Evolutionary conservation across 495 filamentous ascomycete species (phyloP).

Genomic region (Trichocladium uniseriatum): DNA sequence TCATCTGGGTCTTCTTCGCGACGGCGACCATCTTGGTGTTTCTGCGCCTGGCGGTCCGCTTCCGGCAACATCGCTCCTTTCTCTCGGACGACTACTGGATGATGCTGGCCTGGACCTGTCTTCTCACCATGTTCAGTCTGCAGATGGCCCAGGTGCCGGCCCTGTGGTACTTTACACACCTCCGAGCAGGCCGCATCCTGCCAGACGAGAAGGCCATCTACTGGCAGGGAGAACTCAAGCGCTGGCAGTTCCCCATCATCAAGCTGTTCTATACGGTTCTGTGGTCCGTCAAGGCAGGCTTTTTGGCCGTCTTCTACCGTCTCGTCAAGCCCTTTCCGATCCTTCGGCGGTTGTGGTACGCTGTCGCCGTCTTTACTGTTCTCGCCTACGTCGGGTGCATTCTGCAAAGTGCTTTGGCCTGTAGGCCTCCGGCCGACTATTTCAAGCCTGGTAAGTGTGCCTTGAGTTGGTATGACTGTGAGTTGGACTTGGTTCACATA

Average conservation of each 20-base stretch:
- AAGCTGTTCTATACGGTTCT: slow-evolving; percentile 2
- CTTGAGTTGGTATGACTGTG: too few relatives aligned
- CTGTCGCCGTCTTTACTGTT: background rate
- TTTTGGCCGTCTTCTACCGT: slow-evolving; percentile 4
- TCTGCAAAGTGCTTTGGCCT: slow-evolving; percentile 1
- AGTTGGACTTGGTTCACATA: too few relatives aligned
- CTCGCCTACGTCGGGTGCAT: slow-evolving; percentile 1
- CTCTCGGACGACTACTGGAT: slow-evolving; percentile 2
- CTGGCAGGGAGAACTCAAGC: background rate
- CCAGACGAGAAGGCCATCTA: background rate
- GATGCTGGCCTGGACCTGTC: background rate
- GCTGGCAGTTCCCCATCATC: slow-evolving; percentile 10
- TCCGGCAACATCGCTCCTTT: background rate
- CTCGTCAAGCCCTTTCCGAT: slow-evolving; percentile 3
- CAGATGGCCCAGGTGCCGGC: background rate
- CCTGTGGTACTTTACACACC: slow-evolving; percentile 4
- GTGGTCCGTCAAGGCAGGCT: slow-evolving; percentile 5
- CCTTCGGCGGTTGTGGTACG: slow-evolving; percentile 2
- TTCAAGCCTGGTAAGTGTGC: background rate
- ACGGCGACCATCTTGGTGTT: background rate
- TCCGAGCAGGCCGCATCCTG: background rate
- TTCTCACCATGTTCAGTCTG: background rate
- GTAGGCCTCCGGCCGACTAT: background rate
- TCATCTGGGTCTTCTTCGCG: slow-evolving; percentile 6
- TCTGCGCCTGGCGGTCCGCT: background rate